Base-by-base conservation (phyloP, 2,329 filamentous ascomycete species). In the Pyrenochaeta sp. region DNA sequence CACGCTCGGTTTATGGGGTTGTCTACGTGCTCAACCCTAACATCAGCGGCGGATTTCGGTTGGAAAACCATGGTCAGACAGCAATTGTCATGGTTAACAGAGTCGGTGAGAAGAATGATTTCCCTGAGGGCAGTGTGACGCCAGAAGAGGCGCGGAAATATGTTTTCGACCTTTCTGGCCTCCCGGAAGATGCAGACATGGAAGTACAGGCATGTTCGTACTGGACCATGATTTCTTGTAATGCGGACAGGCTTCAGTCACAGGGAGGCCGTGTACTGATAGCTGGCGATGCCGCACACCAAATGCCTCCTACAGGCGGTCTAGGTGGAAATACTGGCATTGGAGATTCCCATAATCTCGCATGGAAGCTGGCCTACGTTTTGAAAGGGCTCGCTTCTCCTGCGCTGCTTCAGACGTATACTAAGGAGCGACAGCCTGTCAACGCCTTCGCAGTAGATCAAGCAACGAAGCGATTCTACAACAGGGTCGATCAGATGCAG, bases 271-370 rank as follows among this genome's bases (percentile, higher is more conserved):
- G 49, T n/a, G 41, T 56, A 1, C 20, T 56, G 11, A 17, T 56
- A 12, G 54, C 49, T 10, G 54, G 54, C 3, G 57, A 60, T 45
- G 49, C 54, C 7, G 56, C 53, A 11, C 56, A 60, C 23, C 39
- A 21, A 6, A 45, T 52, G 17, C 45, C 53, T 10, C 56, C 56
- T 1, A 32, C 29, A 4, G 53, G 53, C 5, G 56, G 46, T 3
- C 45, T 49, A 14, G 56, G 56, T 4, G 36, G 43, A 1, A 60
- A 56, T 33, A 43, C 54, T 0, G 53, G 56, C 9, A 48, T 60
- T 32, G 42, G 17, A 2, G 56, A 60, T 37, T 49, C 53, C 10
- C 40, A 52, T 11, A 60, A 60, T 42, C 52, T 60, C 2, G 52
- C 48, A 2, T 60, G 56, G 56, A 60, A 60, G 18, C 30, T 60